phyloP scores from a whole-genome alignment of 805 yeast genomes.

The Barnettozyma pratensis region DNA sequence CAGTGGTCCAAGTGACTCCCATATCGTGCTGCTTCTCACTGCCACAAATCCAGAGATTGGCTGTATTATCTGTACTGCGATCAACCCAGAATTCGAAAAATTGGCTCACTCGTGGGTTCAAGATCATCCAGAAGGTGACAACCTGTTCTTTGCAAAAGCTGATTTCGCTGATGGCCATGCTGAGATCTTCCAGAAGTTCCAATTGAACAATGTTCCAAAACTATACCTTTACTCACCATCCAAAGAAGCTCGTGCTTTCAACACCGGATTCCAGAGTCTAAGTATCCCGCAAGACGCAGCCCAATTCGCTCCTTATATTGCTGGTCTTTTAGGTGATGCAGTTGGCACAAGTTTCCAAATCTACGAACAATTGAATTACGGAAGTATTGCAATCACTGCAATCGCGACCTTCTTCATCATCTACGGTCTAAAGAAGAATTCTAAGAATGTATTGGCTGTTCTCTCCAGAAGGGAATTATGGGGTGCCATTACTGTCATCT shows the following conservation, averaged over 20 bases:
- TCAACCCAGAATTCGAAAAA: constrained; percentile 57
- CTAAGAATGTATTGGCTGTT: constrained; percentile 33
- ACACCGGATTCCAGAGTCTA: constrained; percentile 24
- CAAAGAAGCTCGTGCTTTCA: constrained; percentile 34
- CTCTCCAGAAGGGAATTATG: constrained; percentile 56
- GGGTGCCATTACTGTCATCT: constrained; percentile 62
- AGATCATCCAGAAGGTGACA: constrained; percentile 51
- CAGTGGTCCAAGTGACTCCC: constrained; percentile 61
- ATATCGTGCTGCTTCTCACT: constrained; percentile 64
- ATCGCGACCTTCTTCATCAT: constrained; percentile 29
- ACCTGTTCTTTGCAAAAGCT: constrained; percentile 65
- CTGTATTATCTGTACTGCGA: constrained; percentile 67
- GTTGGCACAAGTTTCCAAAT: constrained; percentile 22
- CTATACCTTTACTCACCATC: constrained; percentile 58
- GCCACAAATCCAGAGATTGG: constrained; percentile 71
- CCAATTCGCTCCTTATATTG: constrained; percentile 29
- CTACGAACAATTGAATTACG: constrained; percentile 34
- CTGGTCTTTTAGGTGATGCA: constrained; percentile 23
- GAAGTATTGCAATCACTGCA: constrained; percentile 28
- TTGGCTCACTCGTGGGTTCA: constrained; percentile 61
- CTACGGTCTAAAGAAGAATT: constrained; percentile 27
- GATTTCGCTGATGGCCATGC: constrained; percentile 59
- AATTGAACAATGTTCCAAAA: constrained; percentile 74
- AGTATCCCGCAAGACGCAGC: constrained; percentile 27
- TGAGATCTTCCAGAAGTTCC: constrained; percentile 37